phyloP scores from a whole-genome alignment of 176 grass and related monocot genomes.

The Urochloa ruziziensis region DNA sequence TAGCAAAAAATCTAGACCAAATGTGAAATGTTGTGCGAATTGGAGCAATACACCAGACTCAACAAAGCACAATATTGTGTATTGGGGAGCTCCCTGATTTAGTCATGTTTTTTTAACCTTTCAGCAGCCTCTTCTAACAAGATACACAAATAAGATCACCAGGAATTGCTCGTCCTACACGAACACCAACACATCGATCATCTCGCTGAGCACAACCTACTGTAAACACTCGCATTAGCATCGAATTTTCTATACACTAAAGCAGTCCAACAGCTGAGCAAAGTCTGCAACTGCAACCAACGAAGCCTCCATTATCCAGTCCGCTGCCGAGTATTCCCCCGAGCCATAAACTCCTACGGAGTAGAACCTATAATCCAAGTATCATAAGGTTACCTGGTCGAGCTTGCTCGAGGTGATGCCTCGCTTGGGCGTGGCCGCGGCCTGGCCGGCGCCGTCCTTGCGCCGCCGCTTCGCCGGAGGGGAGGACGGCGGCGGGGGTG shows the following conservation, averaged over 20 bases:
- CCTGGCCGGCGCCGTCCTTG: slow-evolving; percentile 18
- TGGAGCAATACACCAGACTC: background rate
- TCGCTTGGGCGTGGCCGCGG: slow-evolving; percentile 9
- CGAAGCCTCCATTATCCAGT: background rate
- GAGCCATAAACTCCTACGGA: background rate
- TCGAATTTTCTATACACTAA: too few relatives aligned
- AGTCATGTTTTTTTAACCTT: too few relatives aligned
- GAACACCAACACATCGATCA: background rate
- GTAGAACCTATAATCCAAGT: background rate
- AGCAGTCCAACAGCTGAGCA: background rate
- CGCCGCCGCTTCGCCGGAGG: slow-evolving; percentile 33
- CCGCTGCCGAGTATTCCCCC: background rate
- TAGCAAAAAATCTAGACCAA: background rate
- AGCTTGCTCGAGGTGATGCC: slow-evolving; percentile 46
- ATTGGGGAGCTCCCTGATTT: background rate
- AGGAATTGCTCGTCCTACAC: background rate
- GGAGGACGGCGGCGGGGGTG: background rate
- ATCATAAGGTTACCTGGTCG: slow-evolving; percentile 46
- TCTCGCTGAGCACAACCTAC: background rate
- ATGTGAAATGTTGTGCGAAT: background rate
- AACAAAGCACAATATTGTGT: background rate
- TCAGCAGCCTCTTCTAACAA: too few relatives aligned
- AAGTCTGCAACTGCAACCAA: background rate
- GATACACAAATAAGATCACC: background rate
- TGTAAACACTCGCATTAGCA: background rate